Percentiles rank a stretch among this genome's conserved stretches.
These are phyloP conservation scores for Bryum argenteum DNA, from an alignment of 225 moss, liverwort and hornwort genomes.

Conservation along the genomic window DNA sequence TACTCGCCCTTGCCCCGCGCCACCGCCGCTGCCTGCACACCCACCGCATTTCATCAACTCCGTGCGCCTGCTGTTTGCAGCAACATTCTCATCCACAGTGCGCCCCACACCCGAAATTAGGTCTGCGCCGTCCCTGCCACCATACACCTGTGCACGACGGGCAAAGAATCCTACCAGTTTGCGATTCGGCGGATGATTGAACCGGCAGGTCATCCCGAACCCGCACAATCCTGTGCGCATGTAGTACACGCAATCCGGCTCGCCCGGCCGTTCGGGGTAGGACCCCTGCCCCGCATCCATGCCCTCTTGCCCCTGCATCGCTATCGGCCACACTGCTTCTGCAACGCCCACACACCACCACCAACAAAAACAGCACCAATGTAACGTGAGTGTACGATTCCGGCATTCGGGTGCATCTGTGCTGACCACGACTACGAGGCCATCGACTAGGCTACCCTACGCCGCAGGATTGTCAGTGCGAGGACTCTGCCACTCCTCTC, in stretches of 20 bases:
- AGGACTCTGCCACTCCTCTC: slow-evolving; percentile 14
- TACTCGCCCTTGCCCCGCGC: slow-evolving; percentile 98
- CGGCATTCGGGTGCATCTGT: slow-evolving; percentile 29
- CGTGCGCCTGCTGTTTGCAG: slow-evolving; percentile 2
- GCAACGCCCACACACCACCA: slow-evolving; percentile 33
- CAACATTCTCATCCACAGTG: slow-evolving; percentile 26
- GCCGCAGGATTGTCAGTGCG: background rate
- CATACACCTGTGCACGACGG: slow-evolving; percentile 10
- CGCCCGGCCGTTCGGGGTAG: slow-evolving; percentile 90
- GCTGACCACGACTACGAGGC: slow-evolving; percentile 12
- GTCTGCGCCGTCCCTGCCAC: slow-evolving; percentile 29
- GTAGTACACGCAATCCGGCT: slow-evolving; percentile 97
- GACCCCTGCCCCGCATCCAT: slow-evolving; percentile 86
- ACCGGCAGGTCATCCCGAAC: slow-evolving; percentile 97
- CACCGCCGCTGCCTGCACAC: slow-evolving; percentile 84
- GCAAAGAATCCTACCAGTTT: slow-evolving; percentile 52
- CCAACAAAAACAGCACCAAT: slow-evolving; percentile 25
- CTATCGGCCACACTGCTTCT: slow-evolving; percentile 91
- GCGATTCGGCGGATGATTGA: slow-evolving; percentile 87
- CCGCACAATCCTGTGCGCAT: slow-evolving; percentile 99
- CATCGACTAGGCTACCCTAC: slow-evolving; percentile 23
- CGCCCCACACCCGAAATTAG: slow-evolving; percentile 27
- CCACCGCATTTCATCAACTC: slow-evolving; percentile 27
- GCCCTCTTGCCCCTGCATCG: slow-evolving; percentile 86
- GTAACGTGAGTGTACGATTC: slow-evolving; percentile 34